Evolutionary conservation across 129 eudicot species (phyloP).

Genomic region (sunflower (Helianthus annuus)): DNA sequence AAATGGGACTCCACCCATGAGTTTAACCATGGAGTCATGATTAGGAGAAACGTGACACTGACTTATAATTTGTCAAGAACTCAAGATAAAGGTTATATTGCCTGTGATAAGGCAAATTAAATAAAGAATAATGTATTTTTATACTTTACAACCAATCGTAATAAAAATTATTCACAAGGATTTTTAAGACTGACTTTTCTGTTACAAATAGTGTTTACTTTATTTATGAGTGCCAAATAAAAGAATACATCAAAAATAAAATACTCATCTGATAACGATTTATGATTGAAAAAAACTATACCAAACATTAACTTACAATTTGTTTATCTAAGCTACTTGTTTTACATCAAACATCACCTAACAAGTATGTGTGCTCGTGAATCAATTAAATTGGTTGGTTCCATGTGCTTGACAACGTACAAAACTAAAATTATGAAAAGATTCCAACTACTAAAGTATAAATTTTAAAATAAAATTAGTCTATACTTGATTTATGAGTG

Average conservation of each 20-base stretch:
- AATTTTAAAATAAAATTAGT: neutral
- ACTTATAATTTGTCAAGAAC: neutral
- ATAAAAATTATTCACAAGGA: too few species aligned
- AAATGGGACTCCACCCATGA: conserved; percentile 30
- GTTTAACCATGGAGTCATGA: conserved; percentile 6
- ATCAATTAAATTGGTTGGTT: neutral
- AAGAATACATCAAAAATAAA: too few species aligned
- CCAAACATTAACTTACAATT: too few species aligned
- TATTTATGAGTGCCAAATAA: too few species aligned
- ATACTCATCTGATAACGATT: too few species aligned
- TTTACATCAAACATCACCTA: neutral
- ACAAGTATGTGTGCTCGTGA: neutral
- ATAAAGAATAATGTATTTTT: neutral
- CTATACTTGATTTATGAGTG: neutral
- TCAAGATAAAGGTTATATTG: neutral
- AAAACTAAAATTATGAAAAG: neutral
- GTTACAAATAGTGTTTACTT: too few species aligned
- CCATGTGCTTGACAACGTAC: conserved; percentile 16
- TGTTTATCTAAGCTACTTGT: neutral
- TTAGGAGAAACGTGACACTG: conserved; percentile 11
- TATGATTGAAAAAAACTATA: too few species aligned
- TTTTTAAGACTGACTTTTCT: too few species aligned
- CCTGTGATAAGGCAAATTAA: neutral
- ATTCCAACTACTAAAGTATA: neutral
- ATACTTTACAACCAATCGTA: neutral